These are phyloP conservation scores for Plasmodium gonderi DNA, from an alignment of 169 alveolate genomes.

Conservation along the genomic window DNA sequence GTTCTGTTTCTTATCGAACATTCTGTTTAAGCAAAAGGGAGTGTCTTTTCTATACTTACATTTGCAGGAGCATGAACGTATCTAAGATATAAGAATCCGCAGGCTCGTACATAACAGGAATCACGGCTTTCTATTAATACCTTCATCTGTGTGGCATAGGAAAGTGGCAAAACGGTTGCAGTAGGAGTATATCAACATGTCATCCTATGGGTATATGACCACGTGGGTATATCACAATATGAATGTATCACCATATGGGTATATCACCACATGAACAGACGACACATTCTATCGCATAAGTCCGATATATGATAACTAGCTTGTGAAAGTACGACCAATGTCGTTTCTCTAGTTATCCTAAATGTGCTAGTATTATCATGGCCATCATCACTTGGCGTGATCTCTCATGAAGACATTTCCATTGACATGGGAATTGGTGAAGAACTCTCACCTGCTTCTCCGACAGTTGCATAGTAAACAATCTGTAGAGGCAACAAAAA, in stretches of 20 bases:
- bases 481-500: conserved; percentile 83
- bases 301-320: no score
- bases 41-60: background rate
- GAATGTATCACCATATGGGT: background rate
- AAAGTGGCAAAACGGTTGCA: background rate
- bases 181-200: background rate
- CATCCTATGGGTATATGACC: background rate
- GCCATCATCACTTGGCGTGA: no score
- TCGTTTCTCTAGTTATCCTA: no score
- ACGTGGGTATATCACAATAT: background rate
- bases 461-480: conserved; percentile 80
- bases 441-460: conserved; percentile 78
- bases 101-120: conserved; percentile 58
- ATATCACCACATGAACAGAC: no score
- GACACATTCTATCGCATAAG: no score
- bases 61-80: conserved; percentile 61
- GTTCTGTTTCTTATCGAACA: background rate
- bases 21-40: no score
- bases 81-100: conserved; percentile 64
- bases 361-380: no score
- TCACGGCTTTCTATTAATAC: conserved; percentile 24
- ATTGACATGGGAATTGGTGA: background rate
- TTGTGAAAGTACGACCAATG: no score
- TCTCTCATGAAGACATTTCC: background rate
- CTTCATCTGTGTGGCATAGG: conserved; percentile 11